Percentiles rank a stretch among this genome's conserved stretches.
Evolutionary conservation across 495 filamentous ascomycete genomes (phyloP).

Genomic region (Aspergillus kassunensis): DNA sequence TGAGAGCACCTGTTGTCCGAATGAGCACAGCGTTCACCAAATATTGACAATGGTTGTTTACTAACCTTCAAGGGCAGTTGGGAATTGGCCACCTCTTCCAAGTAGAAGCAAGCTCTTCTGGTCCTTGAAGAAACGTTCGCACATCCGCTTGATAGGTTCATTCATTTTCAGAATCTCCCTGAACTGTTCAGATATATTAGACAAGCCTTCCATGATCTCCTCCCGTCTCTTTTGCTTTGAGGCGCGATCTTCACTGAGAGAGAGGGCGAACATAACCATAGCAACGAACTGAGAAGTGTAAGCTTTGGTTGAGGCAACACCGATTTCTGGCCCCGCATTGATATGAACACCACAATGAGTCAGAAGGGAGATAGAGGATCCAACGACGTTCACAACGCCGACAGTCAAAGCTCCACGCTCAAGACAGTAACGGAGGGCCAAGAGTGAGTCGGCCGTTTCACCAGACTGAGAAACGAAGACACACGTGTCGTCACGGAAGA

Average conservation of each 20-base stretch:
- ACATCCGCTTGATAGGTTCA: conserved; percentile 88
- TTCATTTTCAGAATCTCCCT: conserved; percentile 85
- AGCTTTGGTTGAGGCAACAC: conserved; percentile 97
- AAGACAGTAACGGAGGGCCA: conserved; percentile 95
- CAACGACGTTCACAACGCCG: conserved; percentile 96
- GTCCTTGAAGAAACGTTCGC: conserved; percentile 85
- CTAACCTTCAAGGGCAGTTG: conserved; percentile 90
- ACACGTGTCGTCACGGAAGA: conserved; percentile 98
- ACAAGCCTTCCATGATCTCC: conserved; percentile 94
- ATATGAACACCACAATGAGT: conserved; percentile 99
- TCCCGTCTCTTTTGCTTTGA: conserved; percentile 90
- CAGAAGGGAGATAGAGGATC: conserved; percentile 94
- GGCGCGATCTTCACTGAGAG: conserved; percentile 89
- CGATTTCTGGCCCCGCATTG: conserved; percentile 97
- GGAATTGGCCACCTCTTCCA: conserved; percentile 92
- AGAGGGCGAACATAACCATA: conserved; percentile 98
- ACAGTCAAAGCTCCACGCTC: conserved; percentile 96
- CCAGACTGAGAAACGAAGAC: conserved; percentile 98
- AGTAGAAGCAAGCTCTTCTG: conserved; percentile 94
- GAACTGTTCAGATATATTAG: conserved; percentile 85
- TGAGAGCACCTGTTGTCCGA: conserved; percentile 62
- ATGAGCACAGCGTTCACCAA: conserved; percentile 10
- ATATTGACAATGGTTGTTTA: neutral
- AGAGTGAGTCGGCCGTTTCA: conserved; percentile 96
- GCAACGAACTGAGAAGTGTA: conserved; percentile 99